These are phyloP conservation scores for Fusarium tricinctum DNA, from an alignment of 2,329 filamentous ascomycete species.

Conservation along the genomic window DNA sequence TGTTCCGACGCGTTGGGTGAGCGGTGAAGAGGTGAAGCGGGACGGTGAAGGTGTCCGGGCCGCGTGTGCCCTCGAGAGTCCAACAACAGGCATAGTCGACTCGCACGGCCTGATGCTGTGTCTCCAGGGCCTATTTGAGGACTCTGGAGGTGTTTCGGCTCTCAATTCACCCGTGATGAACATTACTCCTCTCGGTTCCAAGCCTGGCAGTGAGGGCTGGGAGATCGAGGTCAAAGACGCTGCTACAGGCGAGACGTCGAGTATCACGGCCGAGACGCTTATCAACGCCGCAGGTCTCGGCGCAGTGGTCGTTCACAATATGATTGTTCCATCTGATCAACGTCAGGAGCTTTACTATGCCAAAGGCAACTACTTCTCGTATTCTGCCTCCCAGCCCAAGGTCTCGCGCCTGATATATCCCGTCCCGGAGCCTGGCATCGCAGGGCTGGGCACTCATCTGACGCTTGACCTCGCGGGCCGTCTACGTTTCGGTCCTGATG, in stretches of 20 bases:
- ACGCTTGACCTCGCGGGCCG: slow-evolving; percentile 89
- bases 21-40: slow-evolving; percentile 69
- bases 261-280: slow-evolving; percentile 80
- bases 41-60: slow-evolving; percentile 84
- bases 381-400: slow-evolving; percentile 72
- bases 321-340: slow-evolving; percentile 74
- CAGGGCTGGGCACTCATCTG: slow-evolving; percentile 90
- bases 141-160: slow-evolving; percentile 80
- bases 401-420: slow-evolving; percentile 88
- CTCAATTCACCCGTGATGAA: slow-evolving; percentile 75
- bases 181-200: slow-evolving; percentile 64
- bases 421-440: slow-evolving; percentile 83
- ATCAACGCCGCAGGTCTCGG: slow-evolving; percentile 89
- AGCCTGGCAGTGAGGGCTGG: slow-evolving; percentile 74
- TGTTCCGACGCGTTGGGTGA: slow-evolving; percentile 81
- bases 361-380: slow-evolving; percentile 96
- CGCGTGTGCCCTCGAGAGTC: slow-evolving; percentile 77
- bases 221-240: slow-evolving; percentile 69
- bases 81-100: slow-evolving; percentile 91
- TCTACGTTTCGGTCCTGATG: slow-evolving; percentile 92
- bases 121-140: slow-evolving; percentile 82
- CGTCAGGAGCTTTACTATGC: slow-evolving; percentile 80
- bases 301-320: slow-evolving; percentile 83
- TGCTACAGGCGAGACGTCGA: slow-evolving; percentile 61
- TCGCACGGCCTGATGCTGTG: slow-evolving; percentile 87